Conservation (phyloP, 257 asterid genomes). For the Nicotiana attenuata region DNA sequence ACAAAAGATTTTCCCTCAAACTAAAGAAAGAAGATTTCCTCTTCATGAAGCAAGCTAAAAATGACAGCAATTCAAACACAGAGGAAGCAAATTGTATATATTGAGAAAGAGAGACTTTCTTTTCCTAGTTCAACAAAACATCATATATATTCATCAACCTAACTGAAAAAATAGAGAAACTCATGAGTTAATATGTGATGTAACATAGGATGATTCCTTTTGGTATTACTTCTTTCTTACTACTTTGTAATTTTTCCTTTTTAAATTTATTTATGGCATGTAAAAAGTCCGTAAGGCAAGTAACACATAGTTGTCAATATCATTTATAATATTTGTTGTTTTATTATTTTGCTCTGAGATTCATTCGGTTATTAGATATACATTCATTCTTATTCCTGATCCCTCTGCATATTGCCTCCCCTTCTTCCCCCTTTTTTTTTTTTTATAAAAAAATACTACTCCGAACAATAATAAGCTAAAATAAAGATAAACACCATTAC, state of each 20-base stretch:
- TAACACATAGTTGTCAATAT: neutral
- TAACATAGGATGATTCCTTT: neutral
- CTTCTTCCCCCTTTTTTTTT: neutral
- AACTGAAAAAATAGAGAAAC: neutral
- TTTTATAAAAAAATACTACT: neutral
- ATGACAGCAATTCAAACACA: neutral
- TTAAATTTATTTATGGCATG: constrained; percentile 8
- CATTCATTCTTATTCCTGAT: constrained; percentile 7
- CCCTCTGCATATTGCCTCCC: constrained; percentile 3
- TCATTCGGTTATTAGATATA: neutral
- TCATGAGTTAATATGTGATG: neutral
- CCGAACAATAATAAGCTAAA: too few relatives aligned
- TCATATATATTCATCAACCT: constrained; percentile 1
- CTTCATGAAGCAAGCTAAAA: neutral
- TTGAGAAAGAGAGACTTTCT: neutral
- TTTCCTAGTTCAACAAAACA: neutral
- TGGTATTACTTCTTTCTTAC: neutral
- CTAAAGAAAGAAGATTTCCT: neutral
- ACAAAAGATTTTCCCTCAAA: neutral
- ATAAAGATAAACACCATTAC: neutral
- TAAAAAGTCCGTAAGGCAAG: constrained; percentile 37
- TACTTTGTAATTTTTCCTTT: neutral
- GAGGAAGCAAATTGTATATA: constrained; percentile 9
- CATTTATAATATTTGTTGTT: neutral
- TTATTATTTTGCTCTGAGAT: neutral